Percentiles rank a stretch among this genome's conserved stretches.
Conservation (phyloP, 2,329 filamentous ascomycete genomes). For the Venturia effusa region DNA sequence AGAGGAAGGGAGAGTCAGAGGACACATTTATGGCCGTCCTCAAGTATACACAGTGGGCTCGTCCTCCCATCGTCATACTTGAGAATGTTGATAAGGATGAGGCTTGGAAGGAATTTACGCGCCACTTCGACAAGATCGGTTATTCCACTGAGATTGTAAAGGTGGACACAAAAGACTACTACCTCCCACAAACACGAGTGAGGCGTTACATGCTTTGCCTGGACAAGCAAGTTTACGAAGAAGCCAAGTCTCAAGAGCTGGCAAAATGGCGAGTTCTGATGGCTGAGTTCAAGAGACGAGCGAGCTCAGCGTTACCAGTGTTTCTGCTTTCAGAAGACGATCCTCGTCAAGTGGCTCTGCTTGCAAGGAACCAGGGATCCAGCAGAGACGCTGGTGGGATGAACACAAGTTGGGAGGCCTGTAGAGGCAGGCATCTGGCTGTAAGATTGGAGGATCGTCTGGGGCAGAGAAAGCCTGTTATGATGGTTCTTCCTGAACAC, state of each 20-base stretch:
- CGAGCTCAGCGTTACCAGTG: conserved; percentile 50
- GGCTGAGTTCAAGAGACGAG: conserved; percentile 38
- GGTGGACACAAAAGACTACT: conserved; percentile 61
- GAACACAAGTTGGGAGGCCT: conserved; percentile 42
- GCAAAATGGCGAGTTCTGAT: conserved; percentile 37
- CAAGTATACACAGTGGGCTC: conserved; percentile 41
- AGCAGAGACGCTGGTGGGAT: not conserved
- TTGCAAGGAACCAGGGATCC: not conserved
- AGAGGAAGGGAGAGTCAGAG: conserved; percentile 49
- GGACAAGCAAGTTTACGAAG: conserved; percentile 19
- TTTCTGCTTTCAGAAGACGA: conserved; percentile 51
- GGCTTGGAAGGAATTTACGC: conserved; percentile 46
- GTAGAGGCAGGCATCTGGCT: conserved; percentile 47
- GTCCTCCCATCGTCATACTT: conserved; percentile 54
- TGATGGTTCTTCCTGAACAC: conserved; percentile 16
- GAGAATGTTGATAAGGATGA: conserved; percentile 49
- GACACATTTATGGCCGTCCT: conserved; percentile 55
- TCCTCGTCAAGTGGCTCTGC: conserved; percentile 20
- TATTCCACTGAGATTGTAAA: conserved; percentile 43
- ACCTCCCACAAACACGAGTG: conserved; percentile 55
- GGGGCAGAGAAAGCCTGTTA: not conserved
- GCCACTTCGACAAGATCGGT: conserved; percentile 36
- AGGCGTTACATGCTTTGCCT: conserved; percentile 38
- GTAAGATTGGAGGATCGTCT: conserved; percentile 32
- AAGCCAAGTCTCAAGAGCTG: conserved; percentile 5